Conservation (phyloP, 208 protist species). For the Trypanosomatidae sp. region DNA sequence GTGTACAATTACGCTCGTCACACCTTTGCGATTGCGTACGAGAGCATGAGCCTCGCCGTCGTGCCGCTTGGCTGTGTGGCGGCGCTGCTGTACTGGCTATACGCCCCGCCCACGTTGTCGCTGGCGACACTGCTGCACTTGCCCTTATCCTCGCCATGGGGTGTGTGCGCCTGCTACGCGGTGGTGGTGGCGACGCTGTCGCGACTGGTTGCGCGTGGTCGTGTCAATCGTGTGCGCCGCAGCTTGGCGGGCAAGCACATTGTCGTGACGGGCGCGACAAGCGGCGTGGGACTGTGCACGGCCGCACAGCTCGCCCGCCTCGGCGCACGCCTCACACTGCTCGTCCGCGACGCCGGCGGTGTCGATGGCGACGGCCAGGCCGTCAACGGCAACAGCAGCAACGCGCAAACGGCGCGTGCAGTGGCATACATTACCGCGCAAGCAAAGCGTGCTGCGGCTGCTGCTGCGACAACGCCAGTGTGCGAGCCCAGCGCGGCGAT, state of each 20-base stretch:
- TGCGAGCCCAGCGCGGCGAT: no score
- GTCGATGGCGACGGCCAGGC: slow-evolving; percentile 16
- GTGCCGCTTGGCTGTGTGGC: slow-evolving; percentile 42
- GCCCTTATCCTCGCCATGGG: no score
- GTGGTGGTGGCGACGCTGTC: slow-evolving; percentile 12
- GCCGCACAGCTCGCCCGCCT: slow-evolving; percentile 46
- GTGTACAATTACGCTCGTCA: slow-evolving; percentile 60
- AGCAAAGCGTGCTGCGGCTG: background rate
- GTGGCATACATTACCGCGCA: background rate
- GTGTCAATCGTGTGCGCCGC: slow-evolving; percentile 14
- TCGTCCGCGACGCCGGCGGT: slow-evolving; percentile 23
- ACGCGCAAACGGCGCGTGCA: background rate
- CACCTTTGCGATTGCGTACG: slow-evolving; percentile 43
- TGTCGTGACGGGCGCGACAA: slow-evolving; percentile 59
- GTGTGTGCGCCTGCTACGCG: no score
- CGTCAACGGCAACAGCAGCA: slow-evolving; percentile 2
- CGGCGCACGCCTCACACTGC: slow-evolving; percentile 46
- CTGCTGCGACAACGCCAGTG: no score
- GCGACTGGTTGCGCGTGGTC: slow-evolving; percentile 24
- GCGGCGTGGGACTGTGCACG: slow-evolving; percentile 56
- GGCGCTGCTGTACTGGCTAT: no score
- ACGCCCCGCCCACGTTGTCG: no score
- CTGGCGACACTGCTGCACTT: no score
- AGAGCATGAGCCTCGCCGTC: slow-evolving; percentile 26
- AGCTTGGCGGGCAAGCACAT: slow-evolving; percentile 38